Evolutionary conservation across 805 yeast species (phyloP).

Genomic region (fission yeast (Schizosaccharomyces pombe)): ASM294v3 CU329670.1:2250501-2251000

Average conservation of each 20-base stretch:
- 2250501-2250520: conserved; percentile 18
- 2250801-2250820: conserved; percentile 35
- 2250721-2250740: conserved; percentile 84
- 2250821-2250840: conserved; percentile 21
- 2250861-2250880: conserved; percentile 46
- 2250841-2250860: conserved; percentile 19
- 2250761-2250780: conserved; percentile 31
- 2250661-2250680: conserved; percentile 41
- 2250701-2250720: conserved; percentile 56
- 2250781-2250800: conserved; percentile 58
- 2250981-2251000: not conserved
- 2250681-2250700: conserved; percentile 38
- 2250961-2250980: conserved; percentile 90
- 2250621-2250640: conserved; percentile 70
- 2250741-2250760: conserved; percentile 87
- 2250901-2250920: conserved; percentile 98
- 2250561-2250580: conserved; percentile 60
- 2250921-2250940: conserved; percentile 43
- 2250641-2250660: conserved; percentile 84
- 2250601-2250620: conserved; percentile 80
- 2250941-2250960: conserved; percentile 29
- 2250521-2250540: not conserved
- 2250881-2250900: conserved; percentile 56
- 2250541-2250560: conserved; percentile 15
- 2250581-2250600: conserved; percentile 83